Base-by-base conservation (phyloP, 768 basidiomycete genomes). In the Xerocomellus amylosporus region DNA sequence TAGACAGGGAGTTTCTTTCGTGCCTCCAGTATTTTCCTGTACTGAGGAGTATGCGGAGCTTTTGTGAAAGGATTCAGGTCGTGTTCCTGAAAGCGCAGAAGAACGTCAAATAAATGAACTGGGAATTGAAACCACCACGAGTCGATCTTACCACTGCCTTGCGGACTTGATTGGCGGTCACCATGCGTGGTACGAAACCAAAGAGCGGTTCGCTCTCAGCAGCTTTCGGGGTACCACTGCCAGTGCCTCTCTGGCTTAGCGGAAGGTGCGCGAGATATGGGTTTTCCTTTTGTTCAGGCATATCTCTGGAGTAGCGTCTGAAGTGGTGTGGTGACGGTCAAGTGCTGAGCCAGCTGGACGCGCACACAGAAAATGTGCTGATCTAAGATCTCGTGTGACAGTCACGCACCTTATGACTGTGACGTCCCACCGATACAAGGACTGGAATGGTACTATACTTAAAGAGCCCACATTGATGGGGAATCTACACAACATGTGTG, bases 1-100 rank as follows among this genome's bases (percentile, higher is more conserved):
- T 80, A 97, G 0, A 99, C 95, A 0, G 97, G 96, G 20, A 99
- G 77, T 67, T 90, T 90, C 76, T 87, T 93, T 53, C 97, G 84
- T 12, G 79, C 73, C 64, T 87, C 86, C 22, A 98, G 70, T 53
- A 98, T 95, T 74, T 90, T 93, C 71, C 76, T 84, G 77, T 97
- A 98, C 58, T 87, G 82, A 4, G 81, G 66, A 0, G 91, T 83
- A 68, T 87, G 87, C 0, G 91, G 88, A 55, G 68, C 71, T 54
- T 87, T 87, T 5, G 90, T 97, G 75, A 98, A 98, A 1, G 96
- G 89, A 64, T 98, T 98, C 38, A 87, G 56, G 38, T 88, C 82
- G 56, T 87, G 80, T 63, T 88, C 84, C 93, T 94, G 64, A 10
- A 60, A 22, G 8, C 28, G 7, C 15, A 42, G 13, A 44, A 31